phyloP scores from a whole-genome alignment of 306 rosid genomes.

The Pterocarpus santalinus region DNA sequence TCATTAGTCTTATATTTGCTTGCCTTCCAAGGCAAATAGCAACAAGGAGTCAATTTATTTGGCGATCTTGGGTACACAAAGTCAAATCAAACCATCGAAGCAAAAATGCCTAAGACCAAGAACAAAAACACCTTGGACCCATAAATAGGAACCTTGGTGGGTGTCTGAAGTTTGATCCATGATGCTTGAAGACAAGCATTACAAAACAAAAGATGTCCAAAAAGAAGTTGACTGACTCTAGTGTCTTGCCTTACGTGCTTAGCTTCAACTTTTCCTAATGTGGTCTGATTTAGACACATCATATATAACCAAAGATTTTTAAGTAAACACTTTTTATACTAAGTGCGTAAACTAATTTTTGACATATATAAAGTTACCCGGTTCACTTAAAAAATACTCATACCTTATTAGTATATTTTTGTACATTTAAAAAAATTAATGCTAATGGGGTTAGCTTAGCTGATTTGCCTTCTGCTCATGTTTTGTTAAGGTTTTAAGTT shows the following conservation, averaged over 20 bases:
- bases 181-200: slow-evolving; percentile 41
- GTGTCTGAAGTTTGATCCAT: slow-evolving; percentile 25
- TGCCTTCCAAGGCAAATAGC: slow-evolving; percentile 48
- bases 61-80: slow-evolving; percentile 37
- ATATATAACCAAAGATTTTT: not conserved
- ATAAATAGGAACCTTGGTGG: slow-evolving; percentile 8
- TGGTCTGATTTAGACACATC: slow-evolving; percentile 7
- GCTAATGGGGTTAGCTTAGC: not conserved
- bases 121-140: slow-evolving; percentile 19
- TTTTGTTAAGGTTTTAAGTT: too few species aligned
- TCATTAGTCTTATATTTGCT: slow-evolving; percentile 34
- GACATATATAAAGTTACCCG: not conserved
- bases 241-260: slow-evolving; percentile 7
- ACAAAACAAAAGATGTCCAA: slow-evolving; percentile 28
- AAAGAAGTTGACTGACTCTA: slow-evolving; percentile 28
- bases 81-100: slow-evolving; percentile 25
- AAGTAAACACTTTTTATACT: not conserved
- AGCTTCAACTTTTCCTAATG: slow-evolving; percentile 1
- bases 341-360: not conserved
- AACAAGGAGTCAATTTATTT: slow-evolving; percentile 36
- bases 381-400: not conserved
- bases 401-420: not conserved
- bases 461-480: too few species aligned
- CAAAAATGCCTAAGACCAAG: not conserved
- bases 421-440: not conserved